These are phyloP conservation scores for Claviceps humidiphila DNA, from an alignment of 2,329 filamentous ascomycete genomes.

Conservation along the genomic window DNA sequence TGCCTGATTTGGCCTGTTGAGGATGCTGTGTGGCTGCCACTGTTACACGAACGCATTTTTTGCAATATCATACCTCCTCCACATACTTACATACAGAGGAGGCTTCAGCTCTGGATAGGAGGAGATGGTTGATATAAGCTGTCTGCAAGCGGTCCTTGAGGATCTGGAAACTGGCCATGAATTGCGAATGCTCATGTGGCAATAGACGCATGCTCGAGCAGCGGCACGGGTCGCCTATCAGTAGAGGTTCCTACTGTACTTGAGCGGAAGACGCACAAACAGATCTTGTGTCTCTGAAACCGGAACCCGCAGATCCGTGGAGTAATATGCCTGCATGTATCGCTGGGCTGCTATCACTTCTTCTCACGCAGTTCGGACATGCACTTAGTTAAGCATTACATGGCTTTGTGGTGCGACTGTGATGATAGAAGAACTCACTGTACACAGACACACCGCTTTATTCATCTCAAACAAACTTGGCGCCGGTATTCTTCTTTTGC, in stretches of 20 bases:
- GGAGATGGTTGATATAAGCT: not conserved
- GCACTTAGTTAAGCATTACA: not conserved
- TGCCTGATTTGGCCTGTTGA: not conserved
- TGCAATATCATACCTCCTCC: not conserved
- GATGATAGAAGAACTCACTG: not conserved
- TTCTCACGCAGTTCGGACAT: not conserved
- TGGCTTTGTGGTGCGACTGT: slow-evolving; percentile 1
- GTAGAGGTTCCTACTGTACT: not conserved
- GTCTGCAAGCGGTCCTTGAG: not conserved
- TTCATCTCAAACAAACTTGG: not conserved
- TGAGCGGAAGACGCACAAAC: not conserved
- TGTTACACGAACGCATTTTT: not conserved
- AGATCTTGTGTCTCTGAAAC: not conserved
- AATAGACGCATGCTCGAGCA: not conserved
- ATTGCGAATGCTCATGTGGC: not conserved
- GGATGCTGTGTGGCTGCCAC: not conserved
- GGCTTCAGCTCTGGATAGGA: not conserved
- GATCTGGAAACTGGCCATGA: not conserved
- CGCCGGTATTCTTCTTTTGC: not conserved
- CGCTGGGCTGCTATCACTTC: not conserved
- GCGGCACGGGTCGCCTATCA: not conserved
- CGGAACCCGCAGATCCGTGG: not conserved
- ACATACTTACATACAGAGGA: not conserved
- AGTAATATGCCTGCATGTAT: not conserved
- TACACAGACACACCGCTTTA: not conserved